phyloP scores from a whole-genome alignment of 441 rosid genomes.

The Brassica balearica region DNA sequence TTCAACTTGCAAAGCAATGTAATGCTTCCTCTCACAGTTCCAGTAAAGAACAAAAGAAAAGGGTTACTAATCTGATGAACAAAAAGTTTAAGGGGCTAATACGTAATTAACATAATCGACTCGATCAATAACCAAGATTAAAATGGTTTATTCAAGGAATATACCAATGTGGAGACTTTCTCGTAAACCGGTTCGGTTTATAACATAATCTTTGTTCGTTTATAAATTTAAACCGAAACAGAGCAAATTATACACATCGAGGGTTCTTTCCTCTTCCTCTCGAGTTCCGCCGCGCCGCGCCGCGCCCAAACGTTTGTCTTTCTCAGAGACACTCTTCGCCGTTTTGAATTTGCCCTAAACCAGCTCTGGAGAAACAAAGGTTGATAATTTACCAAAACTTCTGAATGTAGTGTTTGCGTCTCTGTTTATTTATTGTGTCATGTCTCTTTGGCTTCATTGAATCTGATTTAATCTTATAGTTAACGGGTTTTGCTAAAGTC shows the following conservation, averaged over 20 bases:
- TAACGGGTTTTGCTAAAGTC: slow-evolving; percentile 4
- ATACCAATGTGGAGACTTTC: no score
- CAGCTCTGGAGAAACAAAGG: not conserved
- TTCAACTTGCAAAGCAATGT: slow-evolving; percentile 31
- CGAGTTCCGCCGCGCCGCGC: slow-evolving; percentile 31
- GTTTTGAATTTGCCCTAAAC: not conserved
- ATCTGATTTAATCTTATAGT: not conserved
- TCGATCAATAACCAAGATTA: no score
- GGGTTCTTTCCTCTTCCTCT: slow-evolving; percentile 16
- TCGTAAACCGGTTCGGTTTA: no score
- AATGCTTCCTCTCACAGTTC: slow-evolving; percentile 19
- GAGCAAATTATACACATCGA: not conserved
- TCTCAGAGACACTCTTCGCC: not conserved
- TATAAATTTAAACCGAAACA: slow-evolving; percentile 5
- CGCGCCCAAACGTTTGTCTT: slow-evolving; percentile 3
- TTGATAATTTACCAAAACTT: not conserved
- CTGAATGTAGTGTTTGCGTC: not conserved
- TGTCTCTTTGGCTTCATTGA: not conserved
- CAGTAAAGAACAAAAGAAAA: not conserved
- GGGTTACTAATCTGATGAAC: not conserved
- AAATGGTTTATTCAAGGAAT: no score
- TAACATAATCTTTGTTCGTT: not conserved
- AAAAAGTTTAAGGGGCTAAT: slow-evolving; percentile 2
- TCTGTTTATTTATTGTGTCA: not conserved
- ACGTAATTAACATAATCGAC: not conserved